Conservation (phyloP, 2,329 filamentous ascomycete species). For the Fusarium acutatum region DNA sequence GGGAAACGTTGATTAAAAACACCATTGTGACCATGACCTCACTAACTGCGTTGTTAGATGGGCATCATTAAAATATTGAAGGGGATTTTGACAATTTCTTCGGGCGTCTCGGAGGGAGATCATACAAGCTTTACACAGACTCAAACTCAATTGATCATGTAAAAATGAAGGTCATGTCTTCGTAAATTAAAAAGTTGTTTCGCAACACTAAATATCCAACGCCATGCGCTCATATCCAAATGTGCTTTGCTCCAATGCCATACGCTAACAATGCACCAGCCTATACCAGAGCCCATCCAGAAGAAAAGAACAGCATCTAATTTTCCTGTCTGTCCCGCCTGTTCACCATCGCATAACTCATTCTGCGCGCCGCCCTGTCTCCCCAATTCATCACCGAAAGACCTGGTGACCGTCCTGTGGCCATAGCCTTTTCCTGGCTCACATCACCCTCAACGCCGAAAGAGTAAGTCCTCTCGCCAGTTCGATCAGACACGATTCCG, state of each 20-base stretch:
- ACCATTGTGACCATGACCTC: not conserved
- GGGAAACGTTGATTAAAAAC: not conserved
- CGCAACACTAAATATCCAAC: conserved; percentile 1
- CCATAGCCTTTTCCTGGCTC: conserved; percentile 33
- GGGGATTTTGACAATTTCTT: too few species aligned
- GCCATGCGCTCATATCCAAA: conserved; percentile 17
- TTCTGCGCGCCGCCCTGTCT: conserved; percentile 28
- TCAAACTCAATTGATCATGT: not conserved
- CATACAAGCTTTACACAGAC: not conserved
- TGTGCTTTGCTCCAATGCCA: not conserved
- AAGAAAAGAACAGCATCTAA: not conserved
- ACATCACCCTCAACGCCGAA: conserved; percentile 41
- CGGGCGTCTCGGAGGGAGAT: not conserved
- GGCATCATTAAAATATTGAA: not conserved
- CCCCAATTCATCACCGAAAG: conserved; percentile 36
- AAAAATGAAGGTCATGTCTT: conserved; percentile 4
- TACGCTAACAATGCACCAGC: not conserved
- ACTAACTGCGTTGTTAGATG: not conserved
- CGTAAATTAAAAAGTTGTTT: conserved; percentile 12
- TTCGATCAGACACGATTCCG: conserved; percentile 32
- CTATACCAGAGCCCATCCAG: not conserved
- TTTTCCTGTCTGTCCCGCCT: conserved; percentile 15
- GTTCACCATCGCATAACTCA: conserved; percentile 34
- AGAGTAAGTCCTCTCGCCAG: conserved; percentile 33
- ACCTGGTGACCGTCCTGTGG: conserved; percentile 32